phyloP scores from a whole-genome alignment of 768 basidiomycete genomes.

The Suillus bovinus region DNA sequence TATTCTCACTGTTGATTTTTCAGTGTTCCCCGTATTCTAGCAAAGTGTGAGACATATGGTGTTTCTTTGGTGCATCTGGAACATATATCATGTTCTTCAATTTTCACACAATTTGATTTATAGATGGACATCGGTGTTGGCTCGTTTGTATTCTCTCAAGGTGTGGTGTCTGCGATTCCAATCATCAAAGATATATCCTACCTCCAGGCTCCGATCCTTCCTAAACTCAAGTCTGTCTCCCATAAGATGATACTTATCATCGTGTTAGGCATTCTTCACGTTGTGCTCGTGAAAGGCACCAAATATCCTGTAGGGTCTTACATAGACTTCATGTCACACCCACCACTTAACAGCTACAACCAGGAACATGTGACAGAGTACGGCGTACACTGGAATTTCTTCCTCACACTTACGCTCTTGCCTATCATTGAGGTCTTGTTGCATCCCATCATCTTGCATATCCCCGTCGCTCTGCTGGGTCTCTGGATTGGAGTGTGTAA shows the following conservation, averaged over 20 bases:
- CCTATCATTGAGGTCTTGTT: constrained; percentile 72
- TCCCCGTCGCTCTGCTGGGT: constrained; percentile 65
- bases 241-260: constrained; percentile 69
- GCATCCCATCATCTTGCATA: constrained; percentile 58
- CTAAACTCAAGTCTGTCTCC: constrained; percentile 50
- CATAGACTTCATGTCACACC: not conserved
- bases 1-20: constrained; percentile 96
- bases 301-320: constrained; percentile 82
- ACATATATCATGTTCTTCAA: not conserved
- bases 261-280: constrained; percentile 70
- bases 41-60: constrained; percentile 93
- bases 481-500: constrained; percentile 58
- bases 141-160: constrained; percentile 96
- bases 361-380: constrained; percentile 97
- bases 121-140: constrained; percentile 99
- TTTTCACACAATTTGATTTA: not conserved
- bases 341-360: constrained; percentile 12
- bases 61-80: constrained; percentile 75
- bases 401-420: constrained; percentile 85
- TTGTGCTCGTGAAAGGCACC: constrained; percentile 85
- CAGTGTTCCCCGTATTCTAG: constrained; percentile 85
- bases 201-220: constrained; percentile 46
- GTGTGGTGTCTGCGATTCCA: constrained; percentile 83
- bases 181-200: constrained; percentile 63
- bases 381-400: constrained; percentile 98